Evolutionary conservation across 177 flowering plant genomes (phyloP).

Genomic region (Tripterygium wilfordii): DNA sequence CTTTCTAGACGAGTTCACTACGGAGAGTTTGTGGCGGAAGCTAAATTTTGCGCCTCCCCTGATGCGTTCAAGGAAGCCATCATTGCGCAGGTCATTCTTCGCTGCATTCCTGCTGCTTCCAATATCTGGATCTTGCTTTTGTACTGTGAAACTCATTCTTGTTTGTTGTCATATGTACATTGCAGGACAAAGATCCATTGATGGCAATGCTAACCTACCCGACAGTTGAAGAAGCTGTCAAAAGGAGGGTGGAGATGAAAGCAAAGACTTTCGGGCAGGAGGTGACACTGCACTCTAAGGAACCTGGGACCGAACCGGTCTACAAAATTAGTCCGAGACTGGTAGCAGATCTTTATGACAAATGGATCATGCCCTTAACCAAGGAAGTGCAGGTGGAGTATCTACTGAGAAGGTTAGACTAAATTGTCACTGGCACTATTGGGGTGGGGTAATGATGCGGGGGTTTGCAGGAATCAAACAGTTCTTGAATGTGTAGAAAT

Average conservation of each 20-base stretch:
- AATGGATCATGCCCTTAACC: conserved; percentile 97
- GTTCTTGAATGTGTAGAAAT: no score
- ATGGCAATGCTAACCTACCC: conserved; percentile 26
- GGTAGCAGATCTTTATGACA: conserved; percentile 75
- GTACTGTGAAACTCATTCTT: no score
- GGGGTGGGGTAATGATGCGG: no score
- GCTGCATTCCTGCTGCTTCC: background rate
- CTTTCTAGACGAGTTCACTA: conserved; percentile 88
- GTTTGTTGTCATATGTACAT: conserved; percentile 1
- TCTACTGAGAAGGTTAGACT: conserved; percentile 80
- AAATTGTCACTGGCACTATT: no score
- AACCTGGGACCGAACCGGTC: conserved; percentile 31
- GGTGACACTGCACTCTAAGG: conserved; percentile 22
- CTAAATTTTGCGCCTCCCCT: conserved; percentile 67
- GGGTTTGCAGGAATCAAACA: no score
- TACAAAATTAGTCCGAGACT: conserved; percentile 78
- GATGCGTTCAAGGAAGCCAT: conserved; percentile 61
- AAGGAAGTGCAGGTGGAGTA: conserved; percentile 84
- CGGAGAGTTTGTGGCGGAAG: conserved; percentile 91
- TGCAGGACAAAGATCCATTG: conserved; percentile 58
- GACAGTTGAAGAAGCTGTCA: conserved; percentile 60
- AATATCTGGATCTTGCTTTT: background rate
- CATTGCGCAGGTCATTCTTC: conserved; percentile 45
- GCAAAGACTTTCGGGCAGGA: conserved; percentile 68
- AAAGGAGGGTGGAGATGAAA: conserved; percentile 75